Base-by-base conservation (phyloP, 306 rosid genomes). In the Begonia peltatifolia region DNA sequence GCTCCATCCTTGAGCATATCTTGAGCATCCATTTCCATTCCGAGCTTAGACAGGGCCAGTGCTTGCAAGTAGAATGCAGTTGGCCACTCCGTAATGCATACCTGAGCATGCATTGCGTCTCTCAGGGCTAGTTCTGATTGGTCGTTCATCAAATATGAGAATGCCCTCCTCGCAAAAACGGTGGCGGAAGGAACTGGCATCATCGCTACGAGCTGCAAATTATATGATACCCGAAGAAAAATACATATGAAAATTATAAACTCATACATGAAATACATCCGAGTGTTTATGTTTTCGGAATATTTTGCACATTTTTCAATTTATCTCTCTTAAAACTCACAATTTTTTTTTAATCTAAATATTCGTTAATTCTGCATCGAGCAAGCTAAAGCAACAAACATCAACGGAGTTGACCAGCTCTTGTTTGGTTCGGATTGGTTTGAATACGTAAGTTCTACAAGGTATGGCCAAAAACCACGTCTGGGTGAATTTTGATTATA, bases 31-130 rank as follows among this genome's bases (percentile, higher is more conserved):
- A 95, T 79, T 65, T 85, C 95, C 97, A 89, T 89, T 71, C 97
- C 95, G 14, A 89, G 85, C 84, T 80, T 89, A 0, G 95, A 82
- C 58, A 89, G 87, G 3, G 97, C 90, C 49, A 85, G 94, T 25
- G 95, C 97, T 58, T 89, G 97, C 68, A 82, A 63, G 71, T 82
- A 89, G 79, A 89, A 89, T 25, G 95, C 84, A 12, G 97, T 85
- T 42, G 97, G 95, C 97, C 97, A 89, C 76, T 89, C 97, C 0
- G 90, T 77, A 66, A 89, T 74, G 82, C 95, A 89, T 35, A 85
- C 95, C 63, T 89, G 97, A 10, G 97, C 94, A 66, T 85, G 94
- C 97, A 89, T 85, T 2, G 94, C 97, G 4, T 89, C 97, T 55
- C 94, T 71, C 57, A 89, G 63, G 5, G 97, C 95, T 6, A 76